These are phyloP conservation scores for Colletotrichum noveboracense DNA, from an alignment of 2,329 filamentous ascomycete genomes.

Conservation along the genomic window DNA sequence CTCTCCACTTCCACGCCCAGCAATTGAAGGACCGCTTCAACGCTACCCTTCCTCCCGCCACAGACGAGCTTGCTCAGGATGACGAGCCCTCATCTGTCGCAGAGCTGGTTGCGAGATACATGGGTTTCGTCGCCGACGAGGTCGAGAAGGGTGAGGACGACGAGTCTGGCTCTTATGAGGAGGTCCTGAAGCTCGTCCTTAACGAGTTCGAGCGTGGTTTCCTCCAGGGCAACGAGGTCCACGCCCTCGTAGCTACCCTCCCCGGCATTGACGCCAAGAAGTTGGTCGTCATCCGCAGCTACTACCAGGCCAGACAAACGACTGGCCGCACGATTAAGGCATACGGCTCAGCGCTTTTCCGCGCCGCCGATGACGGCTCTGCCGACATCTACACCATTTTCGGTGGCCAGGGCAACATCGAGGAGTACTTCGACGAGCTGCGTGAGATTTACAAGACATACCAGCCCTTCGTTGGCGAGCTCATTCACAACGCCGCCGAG, in stretches of 20 bases:
- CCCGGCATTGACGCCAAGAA: slow-evolving; percentile 95
- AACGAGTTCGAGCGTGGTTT: slow-evolving; percentile 98
- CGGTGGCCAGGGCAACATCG: slow-evolving; percentile 97
- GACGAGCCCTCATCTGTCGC: slow-evolving; percentile 97
- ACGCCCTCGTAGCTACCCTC: slow-evolving; percentile 83
- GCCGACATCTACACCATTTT: slow-evolving; percentile 94
- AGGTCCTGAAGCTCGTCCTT: slow-evolving; percentile 88
- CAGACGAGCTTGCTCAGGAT: slow-evolving; percentile 96
- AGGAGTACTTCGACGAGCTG: slow-evolving; percentile 99
- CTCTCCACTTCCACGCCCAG: slow-evolving; percentile 93
- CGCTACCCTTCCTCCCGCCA: slow-evolving; percentile 83
- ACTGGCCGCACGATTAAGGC: slow-evolving; percentile 86
- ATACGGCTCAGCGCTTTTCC: slow-evolving; percentile 91
- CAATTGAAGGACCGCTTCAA: slow-evolving; percentile 93
- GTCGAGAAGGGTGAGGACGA: slow-evolving; percentile 94
- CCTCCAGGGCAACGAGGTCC: slow-evolving; percentile 93
- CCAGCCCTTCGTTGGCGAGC: slow-evolving; percentile 85
- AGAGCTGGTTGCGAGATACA: slow-evolving; percentile 91
- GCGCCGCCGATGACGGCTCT: slow-evolving; percentile 83
- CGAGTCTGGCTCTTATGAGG: slow-evolving; percentile 84
- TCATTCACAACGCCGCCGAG: slow-evolving; percentile 81
- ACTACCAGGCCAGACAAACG: slow-evolving; percentile 88
- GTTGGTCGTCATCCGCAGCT: slow-evolving; percentile 84
- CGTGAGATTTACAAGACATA: slow-evolving; percentile 92
- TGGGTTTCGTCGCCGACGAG: slow-evolving; percentile 87